Evolutionary conservation across 108 stramenopile species (phyloP), one percentile per base, ranked within the genome.

Genomic region (Bacterosira constricta): DNA sequence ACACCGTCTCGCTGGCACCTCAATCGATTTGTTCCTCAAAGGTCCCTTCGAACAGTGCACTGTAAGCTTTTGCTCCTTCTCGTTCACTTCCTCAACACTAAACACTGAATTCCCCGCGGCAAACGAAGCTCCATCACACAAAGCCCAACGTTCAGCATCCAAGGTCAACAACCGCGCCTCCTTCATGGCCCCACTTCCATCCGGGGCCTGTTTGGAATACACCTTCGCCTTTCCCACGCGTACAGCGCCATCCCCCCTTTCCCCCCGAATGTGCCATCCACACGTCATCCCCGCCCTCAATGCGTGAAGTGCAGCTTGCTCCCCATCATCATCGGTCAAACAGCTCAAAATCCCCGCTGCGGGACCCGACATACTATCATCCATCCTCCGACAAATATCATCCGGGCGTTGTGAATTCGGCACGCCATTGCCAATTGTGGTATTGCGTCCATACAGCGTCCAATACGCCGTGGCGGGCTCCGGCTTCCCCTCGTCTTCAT

Each of bases 401-500:
- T 94, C 93, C n/a, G 93, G 89, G 21, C 77, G 66, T 23, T 69
- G 70, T 9, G 93, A 89, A 20, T 81, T 77, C 2, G 89, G 86
- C 4, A 83, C 90, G 23, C 89, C 93, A 60, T 94, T 94, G 35
- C 93, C 93, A 49, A 94, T 94, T 11, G 90, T 89, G n/a, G 90
- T 90, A 15, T 74, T 80, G 61, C 84, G 78, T 26, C 93, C 90
- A 51, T 83, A 90, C n/a, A 89, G 58, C 0, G 93, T 92, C 93
- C 93, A 94, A 49, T 86, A 94, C 25, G 93, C 89, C 53, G 93
- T 94, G 25, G 88, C 90, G 6, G 93, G 90, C 77, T 94, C 93
- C n/a, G 88, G 90, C 68, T 94, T 94, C 21, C 93, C 93, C 72
- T 94, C 93, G 51, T 94, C 93, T 52, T 94, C 93, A 47, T 94